Base-by-base conservation (phyloP, 169 alveolate species). In the Eimeria brunetti region DNA sequence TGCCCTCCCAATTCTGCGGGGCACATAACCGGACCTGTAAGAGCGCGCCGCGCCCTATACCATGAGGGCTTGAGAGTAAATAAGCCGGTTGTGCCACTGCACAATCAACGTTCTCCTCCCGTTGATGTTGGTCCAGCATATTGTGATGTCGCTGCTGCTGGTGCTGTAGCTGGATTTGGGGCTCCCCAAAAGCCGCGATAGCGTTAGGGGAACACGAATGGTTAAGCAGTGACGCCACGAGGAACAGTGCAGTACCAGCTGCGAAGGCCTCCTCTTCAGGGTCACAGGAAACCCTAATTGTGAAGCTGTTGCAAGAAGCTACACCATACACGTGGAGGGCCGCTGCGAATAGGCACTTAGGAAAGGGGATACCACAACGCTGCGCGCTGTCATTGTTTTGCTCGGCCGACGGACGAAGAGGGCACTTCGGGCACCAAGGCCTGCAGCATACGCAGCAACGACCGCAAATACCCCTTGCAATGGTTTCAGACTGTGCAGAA, bases 191-290 rank as follows among this genome's bases (percentile, higher is more conserved):
- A 1, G 38, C 73, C 33, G 76, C 76, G 14, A 83, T 20, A 36
- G 90, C 90, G 56, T 56, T 83, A 7, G 90, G 90, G 41, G 76
- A 20, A 24, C 90, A 83, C 33, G 90, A 83, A 58, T 83, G 90
- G 56, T 83, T 83, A 58, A 83, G 73, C 27, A 83, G 75, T 36
- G 90, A 83, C 38, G 90, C 90, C 51, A 53, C 75, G 33, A 83
- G 90, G 76, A 83, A 83, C 33, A 83, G n/a, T n/a, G 90, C 90
- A 83, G 90, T 83, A 60, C 90, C 90, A 53, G 90, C 90, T 49
- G 75, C 56, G 12, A 83, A 58, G 22, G 76, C 90, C 12, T 83
- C 90, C 30, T 83, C 90, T 33, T 83, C 90, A 18, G 90, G 90
- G 33, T 83, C 90, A 83, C 90, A 83, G 3, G 38, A 33, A 83